Evolutionary conservation across 257 asterid species (phyloP).

Genomic region (Plantago major): DNA sequence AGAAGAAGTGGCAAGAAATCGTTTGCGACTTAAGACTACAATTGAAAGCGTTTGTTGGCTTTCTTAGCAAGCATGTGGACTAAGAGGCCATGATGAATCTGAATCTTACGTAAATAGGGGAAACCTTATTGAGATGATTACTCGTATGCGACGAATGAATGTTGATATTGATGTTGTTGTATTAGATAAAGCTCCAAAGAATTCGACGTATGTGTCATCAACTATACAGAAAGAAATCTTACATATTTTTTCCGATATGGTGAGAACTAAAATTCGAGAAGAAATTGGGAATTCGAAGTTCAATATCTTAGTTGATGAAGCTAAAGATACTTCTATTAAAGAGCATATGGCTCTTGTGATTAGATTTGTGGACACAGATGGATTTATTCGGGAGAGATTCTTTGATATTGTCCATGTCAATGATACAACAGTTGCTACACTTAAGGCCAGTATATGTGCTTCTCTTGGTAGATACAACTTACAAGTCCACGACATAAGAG

Average conservation of each 20-base stretch:
- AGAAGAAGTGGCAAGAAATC: not conserved
- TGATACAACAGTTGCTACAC: too few species aligned
- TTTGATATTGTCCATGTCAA: too few species aligned
- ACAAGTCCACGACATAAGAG: too few species aligned
- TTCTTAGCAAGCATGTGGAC: not conserved
- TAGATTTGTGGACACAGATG: not conserved
- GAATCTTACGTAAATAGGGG: not conserved
- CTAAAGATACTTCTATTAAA: not conserved
- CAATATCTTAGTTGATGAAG: not conserved
- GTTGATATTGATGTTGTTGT: too few species aligned
- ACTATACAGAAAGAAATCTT: not conserved
- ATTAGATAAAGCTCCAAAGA: not conserved
- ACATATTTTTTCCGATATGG: too few species aligned
- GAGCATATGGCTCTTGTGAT: not conserved
- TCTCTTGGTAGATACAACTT: too few species aligned
- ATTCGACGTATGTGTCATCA: not conserved
- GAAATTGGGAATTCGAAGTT: too few species aligned
- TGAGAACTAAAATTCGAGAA: too few species aligned
- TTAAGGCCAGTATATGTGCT: too few species aligned
- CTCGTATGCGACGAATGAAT: not conserved
- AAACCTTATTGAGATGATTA: not conserved
- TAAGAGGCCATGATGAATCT: not conserved
- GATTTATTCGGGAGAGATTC: not conserved
- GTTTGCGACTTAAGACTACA: not conserved
- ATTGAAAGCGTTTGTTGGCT: not conserved